Base-by-base conservation (phyloP, 306 rosid species). In the Boehmeria nivea region DNA sequence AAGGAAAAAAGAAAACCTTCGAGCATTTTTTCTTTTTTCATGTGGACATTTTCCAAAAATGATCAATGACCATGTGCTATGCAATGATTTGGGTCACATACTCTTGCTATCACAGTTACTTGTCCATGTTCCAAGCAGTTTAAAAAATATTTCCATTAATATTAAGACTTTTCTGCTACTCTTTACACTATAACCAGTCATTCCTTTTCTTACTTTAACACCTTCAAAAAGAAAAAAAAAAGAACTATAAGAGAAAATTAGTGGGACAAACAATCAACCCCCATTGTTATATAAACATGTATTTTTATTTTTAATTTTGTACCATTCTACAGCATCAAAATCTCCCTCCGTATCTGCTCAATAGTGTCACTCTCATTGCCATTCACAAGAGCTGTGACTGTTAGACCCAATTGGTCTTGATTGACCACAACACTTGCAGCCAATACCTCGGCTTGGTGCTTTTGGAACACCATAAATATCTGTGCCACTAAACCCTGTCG, bases 401-500 rank as follows among this genome's bases (percentile, higher is more conserved):
- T 47, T 17, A 66, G 31, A 36, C 37, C 48, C 34, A 66, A 57
- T 20, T 56, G 43, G 6, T 50, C 63, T 23, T 66, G 25, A 57
- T 33, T 37, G 16, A 55, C 58, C 12, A 33, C 64, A 36, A 66
- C 64, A 37, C 36, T 66, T 3, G 64, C 71, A 22, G 71, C 64
- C 18, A 66, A 60, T 46, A 66, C 64, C 49, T 66, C 64, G 31
- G 64, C 58, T 34, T 43, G 18, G 43, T 66, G 64, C 53, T 23
- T 45, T 17, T 66, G 57, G 25, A 66, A 66, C 49, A 49, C 71
- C 64, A 39, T 57, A 21, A 66, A 47, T 56, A 66, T 66, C 51
- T 57, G 56, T 25, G 71, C 58, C 64, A 66, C 64, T 14, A 66
- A 37, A 47, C 71, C 71, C 21, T 44, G 64, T 47, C 57, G 71